Base-by-base conservation (phyloP, 2,329 filamentous ascomycete genomes). In the Trichoderma pleuroti region DNA sequence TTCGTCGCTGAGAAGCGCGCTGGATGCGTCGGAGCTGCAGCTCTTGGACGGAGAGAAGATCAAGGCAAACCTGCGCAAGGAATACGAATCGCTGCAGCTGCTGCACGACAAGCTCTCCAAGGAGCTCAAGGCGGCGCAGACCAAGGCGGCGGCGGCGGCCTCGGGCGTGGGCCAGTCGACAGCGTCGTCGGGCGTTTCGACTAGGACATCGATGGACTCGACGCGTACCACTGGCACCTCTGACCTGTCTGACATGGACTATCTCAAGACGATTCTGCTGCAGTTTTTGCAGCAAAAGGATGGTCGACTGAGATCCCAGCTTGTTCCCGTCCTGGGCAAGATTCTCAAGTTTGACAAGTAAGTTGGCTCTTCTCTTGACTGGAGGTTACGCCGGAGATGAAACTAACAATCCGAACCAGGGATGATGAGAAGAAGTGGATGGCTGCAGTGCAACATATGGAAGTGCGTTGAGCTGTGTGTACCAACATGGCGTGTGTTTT, bases 21-120 rank as follows among this genome's bases (percentile, higher is more conserved):
- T 99, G 1, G 94, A 98, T 75, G 92, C 93, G 61, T 95, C 92
- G 42, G 96, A 99, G 81, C 90, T 88, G 77, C 93, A 97, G 80
- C 89, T 92, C 0, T 87, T 90, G 34, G 92, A 96, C n/a, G 85
- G 92, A 6, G 94, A 98, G 80, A 93, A 90, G 81, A 93, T 97
- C 77, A 92, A 91, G 74, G 83, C 85, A 0, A 94, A 97, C 72
- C 82, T 97, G 64, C 88, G 92, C 59, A 88, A 89, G 54, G 85
- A 91, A 36, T 86, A 97, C 3, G 93, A 97, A 75, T 94, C 98
- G 74, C 88, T 90, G 32, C 91, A 91, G 73, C 84, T 86, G 69
- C 88, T 92, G 14, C 88, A 95, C 72, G 94, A 98, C 78, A 95
- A 93, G 82, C 80, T 94, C 5, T 88, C 91, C 73, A 93, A 92